These are phyloP conservation scores for Laguncularia racemosa DNA, from an alignment of 345 rosid genomes.

Conservation along the genomic window DNA sequence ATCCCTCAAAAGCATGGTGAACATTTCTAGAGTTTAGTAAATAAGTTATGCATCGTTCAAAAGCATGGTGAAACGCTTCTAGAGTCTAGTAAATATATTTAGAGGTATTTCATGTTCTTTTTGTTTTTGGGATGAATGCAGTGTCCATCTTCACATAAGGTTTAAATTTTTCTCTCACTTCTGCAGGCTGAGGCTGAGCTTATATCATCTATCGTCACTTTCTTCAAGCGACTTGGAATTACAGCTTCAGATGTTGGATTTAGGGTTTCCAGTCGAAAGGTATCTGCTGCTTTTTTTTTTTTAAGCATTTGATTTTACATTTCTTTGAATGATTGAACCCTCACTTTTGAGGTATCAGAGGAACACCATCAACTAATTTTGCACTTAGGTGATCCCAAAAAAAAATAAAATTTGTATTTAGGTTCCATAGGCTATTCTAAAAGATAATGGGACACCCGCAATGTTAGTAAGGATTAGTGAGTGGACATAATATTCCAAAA, in stretches of 20 bases:
- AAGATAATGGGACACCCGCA: no score
- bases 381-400: no score
- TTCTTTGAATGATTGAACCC: no score
- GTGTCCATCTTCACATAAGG: not conserved
- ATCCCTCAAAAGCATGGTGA: not conserved
- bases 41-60: not conserved
- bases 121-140: not conserved
- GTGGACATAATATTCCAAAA: no score
- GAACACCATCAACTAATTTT: no score
- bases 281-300: conserved; percentile 14
- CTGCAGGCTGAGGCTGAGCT: conserved; percentile 95
- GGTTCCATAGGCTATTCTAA: no score
- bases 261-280: conserved; percentile 95
- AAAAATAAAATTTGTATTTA: no score
- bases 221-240: conserved; percentile 81
- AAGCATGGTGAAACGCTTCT: not conserved
- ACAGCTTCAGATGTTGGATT: conserved; percentile 83
- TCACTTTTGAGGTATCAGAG: no score
- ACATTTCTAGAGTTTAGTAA: not conserved
- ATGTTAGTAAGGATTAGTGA: no score
- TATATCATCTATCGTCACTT: conserved; percentile 66
- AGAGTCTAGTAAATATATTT: not conserved
- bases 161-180: not conserved
- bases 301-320: no score
- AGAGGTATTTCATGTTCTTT: conserved; percentile 1